Evolutionary conservation across 768 basidiomycete genomes (phyloP), one percentile per base, ranked within the genome.

Genomic region (Russula sp.): DNA sequence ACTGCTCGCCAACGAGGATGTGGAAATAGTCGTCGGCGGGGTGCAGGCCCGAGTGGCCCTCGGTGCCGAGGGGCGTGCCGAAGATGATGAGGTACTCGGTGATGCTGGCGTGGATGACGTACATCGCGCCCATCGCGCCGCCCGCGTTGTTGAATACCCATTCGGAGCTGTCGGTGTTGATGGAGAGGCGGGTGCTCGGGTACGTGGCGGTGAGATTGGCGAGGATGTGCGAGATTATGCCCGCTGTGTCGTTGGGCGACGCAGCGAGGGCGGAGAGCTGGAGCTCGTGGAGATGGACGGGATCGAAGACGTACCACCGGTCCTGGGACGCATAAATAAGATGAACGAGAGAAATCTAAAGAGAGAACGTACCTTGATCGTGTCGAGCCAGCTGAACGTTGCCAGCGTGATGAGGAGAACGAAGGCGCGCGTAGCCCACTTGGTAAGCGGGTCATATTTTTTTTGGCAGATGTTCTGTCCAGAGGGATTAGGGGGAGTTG

Each of bases 101-200:
- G 70, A 99, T 87, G 76, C 86, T 89, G 18, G 96, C 93, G 70
- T 98, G 97, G 67, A 98, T 91, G 75, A 98, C 82, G 74, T 94
- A 97, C 96, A 99, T 98, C 39, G 88, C 88, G 48, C 94, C 94
- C 95, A 96, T 98, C 0, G 94, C 94, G 63, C 97, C 97, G 11
- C 95, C 97, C 0, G 96, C 95, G 70, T 98, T 98, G 79, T 86
- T 98, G 76, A 96, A 90, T 31, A 97, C 84, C 96, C 96, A 98
- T 70, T 98, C 94, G 42, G 78, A 77, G 22, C 81, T 72, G 76
- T 88, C 70, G n/a, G 75, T 55, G 69, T 81, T 80, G 55, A 83
- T 67, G 71, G 85, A 83, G 66, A 91, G 60, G 20, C 75, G 77
- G 47, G 78, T 77, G 53, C 81, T 70, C 0, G 91, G 84, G 72